Evolutionary conservation across 345 rosid genomes (phyloP), one percentile per base, ranked within the genome.

Genomic region (Populus davidiana): DNA sequence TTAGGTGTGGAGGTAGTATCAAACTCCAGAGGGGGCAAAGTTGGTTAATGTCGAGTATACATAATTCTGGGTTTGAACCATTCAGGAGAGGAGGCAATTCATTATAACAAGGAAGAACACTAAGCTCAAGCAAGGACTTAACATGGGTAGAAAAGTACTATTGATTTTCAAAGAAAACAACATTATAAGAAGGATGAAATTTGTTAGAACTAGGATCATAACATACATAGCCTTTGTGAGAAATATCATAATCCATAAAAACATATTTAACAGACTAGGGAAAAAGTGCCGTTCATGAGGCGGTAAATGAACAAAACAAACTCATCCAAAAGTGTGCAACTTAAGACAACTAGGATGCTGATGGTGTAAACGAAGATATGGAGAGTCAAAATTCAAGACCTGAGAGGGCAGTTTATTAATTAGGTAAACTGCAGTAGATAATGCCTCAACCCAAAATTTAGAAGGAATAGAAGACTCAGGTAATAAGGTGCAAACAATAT

Each of bases 311-410:
- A 33, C 29, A 67, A 33, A 33, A 38, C 70, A 67, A 17, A 67
- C 70, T 36, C 23, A 67, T 20, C 13, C 29, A 2, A 17, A 33
- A 18, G 21, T 16, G 23, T 23, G 17, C 1, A 23, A 62, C 10
- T 23, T 23, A 3, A 29, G 5, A n/a, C 3, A 23, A 2, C 8
- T 4, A 68, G 29, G 29, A 39, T 8, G 0, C 1, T 39, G 0
- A 20, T 11, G 0, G 38, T 68, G 2, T 0, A 11, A 36, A 0
- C 0, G 0, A 68, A 21, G 0, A 68, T 68, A n/a, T 3, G 6
- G 50, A n/a, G 50, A 68, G 1, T 36, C 8, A 36, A 68, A 39
- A 23, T 0, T 3, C 7, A 68, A 0, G 7, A 36, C 8, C 1
- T 5, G 71, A 1, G 17, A 39, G 1, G 70, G 31, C 1, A 68